Evolutionary conservation across 805 yeast genomes (phyloP).

Genomic region (Clavispora fructus): DNA sequence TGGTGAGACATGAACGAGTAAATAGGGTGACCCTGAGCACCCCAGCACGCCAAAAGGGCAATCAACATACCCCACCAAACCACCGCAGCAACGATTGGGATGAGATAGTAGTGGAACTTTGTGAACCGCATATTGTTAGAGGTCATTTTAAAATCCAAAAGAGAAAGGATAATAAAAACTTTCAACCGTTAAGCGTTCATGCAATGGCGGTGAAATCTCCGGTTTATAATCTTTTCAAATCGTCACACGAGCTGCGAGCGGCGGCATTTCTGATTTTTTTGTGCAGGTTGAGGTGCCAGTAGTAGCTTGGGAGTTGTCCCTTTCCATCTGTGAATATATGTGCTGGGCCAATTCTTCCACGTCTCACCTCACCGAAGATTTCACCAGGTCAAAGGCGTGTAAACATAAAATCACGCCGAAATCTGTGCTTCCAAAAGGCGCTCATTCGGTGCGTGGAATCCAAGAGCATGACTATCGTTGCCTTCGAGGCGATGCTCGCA

Average conservation of each 20-base stretch:
- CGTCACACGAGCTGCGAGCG: background rate
- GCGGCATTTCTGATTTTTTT: background rate
- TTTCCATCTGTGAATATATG: background rate
- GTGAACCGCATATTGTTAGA: slow-evolving; percentile 25
- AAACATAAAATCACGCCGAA: too few species aligned
- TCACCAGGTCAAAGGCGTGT: too few species aligned
- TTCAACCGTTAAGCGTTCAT: background rate
- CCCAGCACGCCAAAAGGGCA: slow-evolving; percentile 75
- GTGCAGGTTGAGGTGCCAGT: background rate
- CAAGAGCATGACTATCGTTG: background rate
- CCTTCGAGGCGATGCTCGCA: background rate
- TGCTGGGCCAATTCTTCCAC: background rate
- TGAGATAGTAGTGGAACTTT: slow-evolving; percentile 44
- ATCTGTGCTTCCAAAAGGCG: too few species aligned
- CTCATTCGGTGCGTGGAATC: too few species aligned
- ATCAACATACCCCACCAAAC: slow-evolving; percentile 93
- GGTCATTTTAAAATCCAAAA: slow-evolving; percentile 2
- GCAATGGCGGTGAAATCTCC: background rate
- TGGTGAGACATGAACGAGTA: slow-evolving; percentile 48
- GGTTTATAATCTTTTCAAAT: background rate
- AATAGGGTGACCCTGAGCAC: slow-evolving; percentile 70
- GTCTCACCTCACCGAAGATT: too few species aligned
- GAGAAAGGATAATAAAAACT: background rate
- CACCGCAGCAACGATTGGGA: slow-evolving; percentile 62
- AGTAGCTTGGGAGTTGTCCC: background rate